phyloP scores from a whole-genome alignment of 306 rosid species.

The Sphenostylis stenocarpa region DNA sequence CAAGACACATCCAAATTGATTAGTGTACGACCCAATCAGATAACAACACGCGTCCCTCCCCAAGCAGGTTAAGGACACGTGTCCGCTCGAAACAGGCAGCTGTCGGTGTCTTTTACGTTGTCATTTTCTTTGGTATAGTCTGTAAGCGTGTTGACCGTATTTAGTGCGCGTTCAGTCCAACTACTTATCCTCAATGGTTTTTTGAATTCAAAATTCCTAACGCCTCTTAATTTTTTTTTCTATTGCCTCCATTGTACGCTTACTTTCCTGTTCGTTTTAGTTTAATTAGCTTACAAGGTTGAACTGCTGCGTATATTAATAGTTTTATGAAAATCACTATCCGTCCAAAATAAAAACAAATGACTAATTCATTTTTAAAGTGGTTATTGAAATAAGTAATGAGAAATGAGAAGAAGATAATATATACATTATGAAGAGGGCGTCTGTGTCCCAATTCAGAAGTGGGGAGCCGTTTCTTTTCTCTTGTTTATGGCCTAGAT shows the following conservation, averaged over 20 bases:
- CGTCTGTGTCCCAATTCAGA: slow-evolving; percentile 1
- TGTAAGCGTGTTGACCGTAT: slow-evolving; percentile 40
- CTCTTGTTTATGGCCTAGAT: background rate
- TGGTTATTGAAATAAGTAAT: background rate
- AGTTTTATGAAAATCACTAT: background rate
- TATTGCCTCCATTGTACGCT: slow-evolving; percentile 20
- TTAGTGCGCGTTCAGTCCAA: slow-evolving; percentile 40
- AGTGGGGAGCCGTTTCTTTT: slow-evolving; percentile 18
- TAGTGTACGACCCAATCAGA: background rate
- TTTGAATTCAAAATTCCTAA: background rate
- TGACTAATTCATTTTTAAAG: background rate
- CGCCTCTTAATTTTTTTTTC: background rate
- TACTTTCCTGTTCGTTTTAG: background rate
- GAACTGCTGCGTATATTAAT: background rate
- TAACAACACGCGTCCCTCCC: background rate
- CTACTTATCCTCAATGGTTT: background rate
- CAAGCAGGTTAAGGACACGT: slow-evolving; percentile 22
- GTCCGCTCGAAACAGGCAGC: slow-evolving; percentile 30
- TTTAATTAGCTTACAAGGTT: background rate
- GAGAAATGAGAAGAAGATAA: slow-evolving; percentile 11
- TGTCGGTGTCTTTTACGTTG: slow-evolving; percentile 38
- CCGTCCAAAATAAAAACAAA: background rate
- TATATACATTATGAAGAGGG: slow-evolving; percentile 33
- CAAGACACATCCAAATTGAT: background rate
- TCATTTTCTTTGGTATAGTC: slow-evolving; percentile 1